phyloP scores from a whole-genome alignment of 2,329 filamentous ascomycete genomes.

The Fusarium zealandicum region DNA sequence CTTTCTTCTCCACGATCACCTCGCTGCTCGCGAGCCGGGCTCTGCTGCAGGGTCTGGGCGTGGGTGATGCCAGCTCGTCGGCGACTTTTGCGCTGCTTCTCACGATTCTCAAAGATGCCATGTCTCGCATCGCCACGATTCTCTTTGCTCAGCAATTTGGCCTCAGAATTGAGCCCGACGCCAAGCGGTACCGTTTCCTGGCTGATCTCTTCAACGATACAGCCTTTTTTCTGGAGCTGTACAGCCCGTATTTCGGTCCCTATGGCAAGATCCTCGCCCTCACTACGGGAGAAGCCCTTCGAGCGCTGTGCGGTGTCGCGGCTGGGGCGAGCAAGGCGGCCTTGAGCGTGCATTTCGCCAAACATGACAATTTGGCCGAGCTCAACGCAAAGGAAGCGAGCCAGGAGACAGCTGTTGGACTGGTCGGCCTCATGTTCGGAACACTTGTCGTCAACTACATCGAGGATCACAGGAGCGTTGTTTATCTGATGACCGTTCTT shows the following conservation, averaged over 20 bases:
- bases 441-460: slow-evolving; percentile 82
- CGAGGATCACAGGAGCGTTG: slow-evolving; percentile 74
- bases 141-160: slow-evolving; percentile 84
- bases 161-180: slow-evolving; percentile 85
- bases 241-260: slow-evolving; percentile 75
- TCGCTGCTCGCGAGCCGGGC: slow-evolving; percentile 82
- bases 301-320: slow-evolving; percentile 83
- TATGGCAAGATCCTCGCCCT: slow-evolving; percentile 59
- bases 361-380: slow-evolving; percentile 85
- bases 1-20: slow-evolving; percentile 83
- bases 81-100: slow-evolving; percentile 83
- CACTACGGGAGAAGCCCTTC: slow-evolving; percentile 58
- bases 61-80: slow-evolving; percentile 79
- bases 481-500: slow-evolving; percentile 74
- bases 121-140: slow-evolving; percentile 84
- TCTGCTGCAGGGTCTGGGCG: slow-evolving; percentile 80
- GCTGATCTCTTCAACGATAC: slow-evolving; percentile 90
- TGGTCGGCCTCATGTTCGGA: slow-evolving; percentile 86
- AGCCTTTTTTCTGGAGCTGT: slow-evolving; percentile 84
- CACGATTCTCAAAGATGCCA: slow-evolving; percentile 81
- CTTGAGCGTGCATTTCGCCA: slow-evolving; percentile 90
- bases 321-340: slow-evolving; percentile 91
- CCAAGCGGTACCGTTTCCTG: slow-evolving; percentile 86
- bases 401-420: slow-evolving; percentile 91
- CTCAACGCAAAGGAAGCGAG: slow-evolving; percentile 95